Evolutionary conservation across 805 yeast species (phyloP).

Genomic region (Hanseniaspora thailandica): DNA sequence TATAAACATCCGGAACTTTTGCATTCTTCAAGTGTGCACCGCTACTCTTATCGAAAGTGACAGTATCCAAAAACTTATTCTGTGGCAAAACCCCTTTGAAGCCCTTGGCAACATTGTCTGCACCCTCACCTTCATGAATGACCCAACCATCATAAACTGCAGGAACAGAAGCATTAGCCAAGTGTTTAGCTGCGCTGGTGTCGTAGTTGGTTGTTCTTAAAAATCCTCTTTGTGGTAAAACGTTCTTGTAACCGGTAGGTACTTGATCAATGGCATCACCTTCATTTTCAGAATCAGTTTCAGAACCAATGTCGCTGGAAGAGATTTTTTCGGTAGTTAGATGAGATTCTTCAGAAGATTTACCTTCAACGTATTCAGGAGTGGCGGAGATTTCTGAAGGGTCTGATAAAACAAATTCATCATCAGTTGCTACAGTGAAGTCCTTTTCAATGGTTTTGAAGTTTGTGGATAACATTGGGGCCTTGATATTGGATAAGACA

Average conservation of each 20-base stretch:
- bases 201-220: slow-evolving; percentile 2
- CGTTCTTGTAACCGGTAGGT: slow-evolving; percentile 8
- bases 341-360: slow-evolving; percentile 8
- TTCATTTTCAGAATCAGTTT: slow-evolving; percentile 12
- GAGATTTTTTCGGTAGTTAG: slow-evolving; percentile 3
- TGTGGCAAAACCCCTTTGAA: slow-evolving; percentile 9
- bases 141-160: slow-evolving; percentile 5
- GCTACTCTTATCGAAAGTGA: neutral
- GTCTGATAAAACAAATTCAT: neutral
- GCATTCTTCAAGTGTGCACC: slow-evolving; percentile 63
- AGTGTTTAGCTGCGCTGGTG: neutral
- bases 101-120: slow-evolving; percentile 1
- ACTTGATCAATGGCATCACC: neutral
- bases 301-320: slow-evolving; percentile 12
- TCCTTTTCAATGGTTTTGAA: neutral
- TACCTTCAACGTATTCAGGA: neutral
- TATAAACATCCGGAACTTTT: slow-evolving; percentile 59
- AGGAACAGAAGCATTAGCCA: neutral
- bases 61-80: neutral
- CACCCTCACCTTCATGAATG: slow-evolving; percentile 1
- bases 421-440: slow-evolving; percentile 1
- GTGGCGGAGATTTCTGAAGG: slow-evolving; percentile 1
- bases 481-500: neutral
- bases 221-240: slow-evolving; percentile 12
- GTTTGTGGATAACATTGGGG: neutral